A percentile compares a stretch with the other conserved stretches of the same genome.
Evolutionary conservation across 305 asterid species (phyloP).

Genomic region (Solanum hybrid): DNA sequence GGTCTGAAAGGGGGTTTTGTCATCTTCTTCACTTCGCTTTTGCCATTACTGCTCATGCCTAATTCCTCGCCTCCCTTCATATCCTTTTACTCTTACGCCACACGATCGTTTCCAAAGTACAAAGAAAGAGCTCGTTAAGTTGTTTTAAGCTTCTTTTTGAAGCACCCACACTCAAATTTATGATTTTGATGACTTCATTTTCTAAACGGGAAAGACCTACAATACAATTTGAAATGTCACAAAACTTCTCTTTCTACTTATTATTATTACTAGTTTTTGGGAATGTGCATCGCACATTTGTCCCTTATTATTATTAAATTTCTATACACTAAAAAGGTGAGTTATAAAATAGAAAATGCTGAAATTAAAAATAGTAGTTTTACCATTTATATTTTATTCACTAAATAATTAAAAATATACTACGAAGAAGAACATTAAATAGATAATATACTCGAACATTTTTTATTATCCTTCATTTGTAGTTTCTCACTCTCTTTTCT

Average conservation of each 20-base stretch:
- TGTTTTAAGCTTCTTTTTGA: background rate
- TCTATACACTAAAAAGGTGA: background rate
- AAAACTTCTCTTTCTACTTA: no score
- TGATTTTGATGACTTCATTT: background rate
- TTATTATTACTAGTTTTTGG: no score
- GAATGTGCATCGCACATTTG: no score
- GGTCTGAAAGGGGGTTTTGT: conserved; percentile 58
- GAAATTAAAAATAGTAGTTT: no score
- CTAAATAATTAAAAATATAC: no score
- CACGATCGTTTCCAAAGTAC: background rate
- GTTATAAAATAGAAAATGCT: background rate
- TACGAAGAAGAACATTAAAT: no score
- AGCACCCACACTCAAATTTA: background rate
- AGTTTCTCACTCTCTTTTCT: background rate
- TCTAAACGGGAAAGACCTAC: no score
- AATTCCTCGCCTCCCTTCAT: background rate
- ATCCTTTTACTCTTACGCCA: background rate
- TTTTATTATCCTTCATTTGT: no score
- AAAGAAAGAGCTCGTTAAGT: background rate
- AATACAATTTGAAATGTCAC: no score
- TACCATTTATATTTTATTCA: no score
- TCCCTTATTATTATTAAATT: no score
- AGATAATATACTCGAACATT: no score
- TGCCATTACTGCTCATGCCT: background rate
- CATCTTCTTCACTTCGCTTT: conserved; percentile 7